Conservation (phyloP, 169 alveolate genomes). For the Plasmodium relictum region DNA sequence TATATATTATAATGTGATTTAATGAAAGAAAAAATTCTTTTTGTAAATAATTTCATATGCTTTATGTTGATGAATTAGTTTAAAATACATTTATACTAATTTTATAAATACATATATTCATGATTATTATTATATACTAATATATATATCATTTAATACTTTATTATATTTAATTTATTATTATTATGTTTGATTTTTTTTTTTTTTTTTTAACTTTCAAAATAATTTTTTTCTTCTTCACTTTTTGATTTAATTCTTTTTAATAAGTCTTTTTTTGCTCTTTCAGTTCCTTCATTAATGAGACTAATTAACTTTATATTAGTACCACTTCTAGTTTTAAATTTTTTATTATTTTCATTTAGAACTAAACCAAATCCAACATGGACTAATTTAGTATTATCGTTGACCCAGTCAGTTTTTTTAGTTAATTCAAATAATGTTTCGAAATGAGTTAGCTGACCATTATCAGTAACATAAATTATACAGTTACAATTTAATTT, state of each 20-base stretch:
- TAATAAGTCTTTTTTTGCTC: slow-evolving; percentile 94
- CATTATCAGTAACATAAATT: slow-evolving; percentile 96
- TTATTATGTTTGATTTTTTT: not conserved
- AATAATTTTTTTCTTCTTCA: slow-evolving; percentile 81
- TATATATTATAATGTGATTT: too few species aligned
- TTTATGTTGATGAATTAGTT: slow-evolving; percentile 9
- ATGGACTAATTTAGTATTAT: slow-evolving; percentile 90
- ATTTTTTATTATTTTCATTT: slow-evolving; percentile 95
- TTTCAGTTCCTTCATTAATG: slow-evolving; percentile 96
- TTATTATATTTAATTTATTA: too few species aligned
- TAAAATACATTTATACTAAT: too few species aligned
- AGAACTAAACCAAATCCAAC: slow-evolving; percentile 98
- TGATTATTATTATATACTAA: not conserved
- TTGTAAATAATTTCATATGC: slow-evolving; percentile 34
- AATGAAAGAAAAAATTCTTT: not conserved
- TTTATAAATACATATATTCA: not conserved
- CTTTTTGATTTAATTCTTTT: slow-evolving; percentile 84
- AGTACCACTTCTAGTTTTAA: slow-evolving; percentile 97
- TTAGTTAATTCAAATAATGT: slow-evolving; percentile 95
- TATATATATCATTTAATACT: not conserved
- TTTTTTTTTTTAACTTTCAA: slow-evolving; percentile 19
- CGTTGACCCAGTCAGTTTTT: slow-evolving; percentile 88
- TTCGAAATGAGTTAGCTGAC: slow-evolving; percentile 96
- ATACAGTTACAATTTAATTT: slow-evolving; percentile 91
- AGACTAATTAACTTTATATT: slow-evolving; percentile 94